Base-by-base conservation (phyloP, 352 stramenopile species). In the Phytophthora melonis region DNA sequence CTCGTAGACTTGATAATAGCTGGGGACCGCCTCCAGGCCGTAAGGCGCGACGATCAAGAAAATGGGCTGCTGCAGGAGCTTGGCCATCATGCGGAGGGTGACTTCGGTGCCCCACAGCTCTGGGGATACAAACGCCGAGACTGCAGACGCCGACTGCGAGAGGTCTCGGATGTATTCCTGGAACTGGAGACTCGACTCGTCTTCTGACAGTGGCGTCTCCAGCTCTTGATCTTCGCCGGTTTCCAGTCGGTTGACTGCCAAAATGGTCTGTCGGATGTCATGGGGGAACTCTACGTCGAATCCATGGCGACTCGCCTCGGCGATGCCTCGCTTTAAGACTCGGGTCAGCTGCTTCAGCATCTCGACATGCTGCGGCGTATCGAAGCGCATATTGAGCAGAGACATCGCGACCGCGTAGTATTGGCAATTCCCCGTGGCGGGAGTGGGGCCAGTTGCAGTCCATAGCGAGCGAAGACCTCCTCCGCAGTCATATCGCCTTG, bases 11-110 rank as follows among this genome's bases (percentile, higher is more conserved):
- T 70, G 61, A n/a, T 57, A 70, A n/a, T 57, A 70, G 23, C 60
- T 30, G 45, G 49, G 25, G 14, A 36, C 1, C 18, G 32, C 27
- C 41, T 70, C 45, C 43, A 74, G 36, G 30, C 61, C 67, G 30
- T 47, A 47, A 21, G 68, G 32, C 11, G 61, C 61, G 18, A 47
- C 63, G 23, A 70, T 43, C 43, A 74, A 21, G 41, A 65, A 74
- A 23, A 74, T 60, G 18, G 61, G 14, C 19, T 66, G 54, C 23
- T 66, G 68, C 1, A 75, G 61, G 25, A 70, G 62, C 36, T 70
- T 75, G 50, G 68, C 55, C 62, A 66, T 70, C 68, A 75, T 75
- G 10, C 61, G 61, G 34, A 75, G 56, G 4, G 68, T 70, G 41
- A 70, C 54, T 2, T 70, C 60, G 41, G 54, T 54, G 14, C 61